Evolutionary conservation across 2,329 filamentous ascomycete species (phyloP), one percentile per base, ranked within the genome.

Genomic region (Hypoxylon sp.): DNA sequence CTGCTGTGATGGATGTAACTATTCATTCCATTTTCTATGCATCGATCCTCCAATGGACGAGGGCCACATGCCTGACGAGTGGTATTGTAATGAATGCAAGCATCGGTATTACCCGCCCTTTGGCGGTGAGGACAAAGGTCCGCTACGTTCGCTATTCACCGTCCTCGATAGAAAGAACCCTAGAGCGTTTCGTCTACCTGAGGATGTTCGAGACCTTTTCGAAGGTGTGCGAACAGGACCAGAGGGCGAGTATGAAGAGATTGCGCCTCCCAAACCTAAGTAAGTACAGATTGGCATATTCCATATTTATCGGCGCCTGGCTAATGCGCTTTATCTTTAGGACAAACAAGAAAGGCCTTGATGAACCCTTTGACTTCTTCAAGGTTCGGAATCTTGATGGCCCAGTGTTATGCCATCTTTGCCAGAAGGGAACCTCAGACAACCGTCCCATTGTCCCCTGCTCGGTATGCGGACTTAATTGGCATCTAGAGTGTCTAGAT

Each of bases 401-500:
- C 69, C 81, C 89, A 3, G 90, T 97, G 50, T 82, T 97, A 53
- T 98, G 95, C 81, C 89, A 91, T 76, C 82, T 83, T 48, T 98
- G 95, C 81, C 87, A 91, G 70, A 85, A 86, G 74, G 86, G 90
- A 28, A 87, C 90, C 49, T 82, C 87, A 19, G 80, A 82, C 69
- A 86, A 86, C 73, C 89, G 91, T 25, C 88, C 91, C 72, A 94
- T 98, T 74, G 91, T 98, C 72, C 89, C 91, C 49, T 99, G 95
- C 82, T 94, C 94, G 1, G 72, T 77, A 75, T 99, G 95, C 80
- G 85, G 88, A 11, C 86, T 93, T 34, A 87, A 90, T 76, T 99
- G 94, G 92, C 96, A 99, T 81, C 84, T 97, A 56, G 95, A 98
- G 79, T 99, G 96, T 80, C 83, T 97, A 14, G 90, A 97, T 76